Base-by-base conservation (phyloP, 169 alveolate genomes). In the Sarcocystis neurona region DNA sequence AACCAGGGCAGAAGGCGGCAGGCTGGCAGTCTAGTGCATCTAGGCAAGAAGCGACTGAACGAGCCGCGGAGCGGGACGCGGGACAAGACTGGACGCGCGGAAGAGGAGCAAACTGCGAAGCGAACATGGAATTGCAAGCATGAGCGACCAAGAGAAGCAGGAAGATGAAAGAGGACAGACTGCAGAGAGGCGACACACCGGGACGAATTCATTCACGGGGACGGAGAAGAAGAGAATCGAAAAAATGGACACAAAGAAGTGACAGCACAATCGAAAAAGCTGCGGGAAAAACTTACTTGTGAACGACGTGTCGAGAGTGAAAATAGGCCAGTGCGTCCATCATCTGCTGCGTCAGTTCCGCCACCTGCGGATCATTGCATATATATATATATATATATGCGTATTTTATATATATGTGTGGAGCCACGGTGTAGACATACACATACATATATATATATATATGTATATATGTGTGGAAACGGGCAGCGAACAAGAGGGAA, bases 311-410 rank as follows among this genome's bases (percentile, higher is more conserved):
- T 88, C 94, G 97, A 20, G 95, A 89, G 90, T 98, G 99, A 93
- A 97, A 95, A 93, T 97, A 98, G 78, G 96, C 96, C 53, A 97
- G 94, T 30, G 99, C 99, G n/a, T 97, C 94, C 91, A 97, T 94
- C 50, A 98, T 85, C 87, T 97, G 99, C 74, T 96, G 91, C 98
- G 97, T 97, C 77, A 98, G 89, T 56, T 72, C 82, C 12, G 82
- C 82, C 10, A 72, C 82, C 82, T 72, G 56, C 1, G 1, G 23
- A 48, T 6, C 6, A 48, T 18, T 50, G 18, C 60, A 8, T 50
- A 50, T 18, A 10, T 50, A 8, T 50, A 50, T 50, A 8, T 50
- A 18, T 18, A 10, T 18, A 50, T 10, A 12, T 58, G 70, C n/a
- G n/a, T 58, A 58, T 58, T n/a, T n/a, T n/a, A n/a, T n/a, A n/a